Evolutionary conservation across 179 eudicot genomes (phyloP).

Genomic region (Corrigiola litoralis): DNA sequence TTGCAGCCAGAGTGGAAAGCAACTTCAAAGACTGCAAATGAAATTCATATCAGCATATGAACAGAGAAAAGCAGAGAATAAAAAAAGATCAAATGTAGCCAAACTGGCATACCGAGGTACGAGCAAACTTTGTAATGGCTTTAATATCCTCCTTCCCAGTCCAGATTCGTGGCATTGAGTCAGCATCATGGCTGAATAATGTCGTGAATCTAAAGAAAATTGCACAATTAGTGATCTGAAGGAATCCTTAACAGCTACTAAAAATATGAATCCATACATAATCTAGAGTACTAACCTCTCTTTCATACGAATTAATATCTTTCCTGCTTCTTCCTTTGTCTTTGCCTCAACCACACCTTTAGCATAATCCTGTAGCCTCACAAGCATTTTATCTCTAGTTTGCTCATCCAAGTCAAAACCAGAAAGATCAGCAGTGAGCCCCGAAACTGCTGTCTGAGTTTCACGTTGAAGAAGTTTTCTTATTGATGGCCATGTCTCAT

Average conservation of each 20-base stretch:
- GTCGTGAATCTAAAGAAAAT: conserved; percentile 20
- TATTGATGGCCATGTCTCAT: conserved; percentile 93
- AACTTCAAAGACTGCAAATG: conserved; percentile 50
- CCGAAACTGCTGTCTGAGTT: conserved; percentile 67
- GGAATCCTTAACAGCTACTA: conserved; percentile 29
- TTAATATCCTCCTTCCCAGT: conserved; percentile 88
- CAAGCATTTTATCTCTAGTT: conserved; percentile 54
- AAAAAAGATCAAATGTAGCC: not conserved
- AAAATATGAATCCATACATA: conserved; percentile 30
- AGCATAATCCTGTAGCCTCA: conserved; percentile 57
- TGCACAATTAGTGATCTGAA: conserved; percentile 10
- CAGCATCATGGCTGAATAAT: conserved; percentile 79
- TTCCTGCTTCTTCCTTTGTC: conserved; percentile 92
- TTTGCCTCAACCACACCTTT: conserved; percentile 75
- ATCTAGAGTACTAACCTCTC: conserved; percentile 50
- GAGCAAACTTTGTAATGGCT: conserved; percentile 79
- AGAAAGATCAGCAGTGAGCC: conserved; percentile 65
- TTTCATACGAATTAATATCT: conserved; percentile 85
- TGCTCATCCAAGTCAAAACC: conserved; percentile 78
- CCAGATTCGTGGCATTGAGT: conserved; percentile 98
- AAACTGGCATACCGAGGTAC: conserved; percentile 62
- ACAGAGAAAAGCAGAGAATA: not conserved
- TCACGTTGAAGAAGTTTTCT: conserved; percentile 71
- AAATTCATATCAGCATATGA: not conserved
- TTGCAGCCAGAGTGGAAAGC: conserved; percentile 80